Percentiles rank a stretch among this genome's conserved stretches.
Conservation (phyloP, 148 eudicot species). For the Camellia lanceoleosa region DNA sequence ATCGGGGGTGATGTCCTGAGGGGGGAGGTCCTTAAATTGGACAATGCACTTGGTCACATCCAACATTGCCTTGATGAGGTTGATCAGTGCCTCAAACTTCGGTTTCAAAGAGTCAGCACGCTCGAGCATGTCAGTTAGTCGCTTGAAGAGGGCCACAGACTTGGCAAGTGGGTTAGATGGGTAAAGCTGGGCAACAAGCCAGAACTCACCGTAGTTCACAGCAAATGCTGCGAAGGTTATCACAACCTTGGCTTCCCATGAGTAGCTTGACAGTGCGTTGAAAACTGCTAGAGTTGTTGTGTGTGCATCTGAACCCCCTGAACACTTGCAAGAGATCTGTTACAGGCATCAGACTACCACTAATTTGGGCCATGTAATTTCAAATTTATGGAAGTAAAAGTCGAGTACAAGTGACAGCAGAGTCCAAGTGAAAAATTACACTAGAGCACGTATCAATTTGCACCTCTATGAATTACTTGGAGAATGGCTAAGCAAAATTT, state of each 20-base stretch:
- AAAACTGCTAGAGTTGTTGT: slow-evolving; percentile 51
- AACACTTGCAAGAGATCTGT: slow-evolving; percentile 68
- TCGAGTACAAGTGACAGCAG: too few relatives aligned
- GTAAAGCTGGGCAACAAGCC: slow-evolving; percentile 71
- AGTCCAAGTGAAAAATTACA: too few relatives aligned
- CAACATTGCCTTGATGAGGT: slow-evolving; percentile 47
- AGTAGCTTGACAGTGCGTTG: slow-evolving; percentile 51
- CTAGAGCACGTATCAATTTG: too few relatives aligned
- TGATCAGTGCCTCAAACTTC: slow-evolving; percentile 50
- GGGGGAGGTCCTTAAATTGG: slow-evolving; percentile 62
- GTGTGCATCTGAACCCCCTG: slow-evolving; percentile 56
- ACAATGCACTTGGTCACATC: slow-evolving; percentile 67
- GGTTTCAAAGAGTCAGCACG: slow-evolving; percentile 41
- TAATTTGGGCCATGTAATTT: too few relatives aligned
- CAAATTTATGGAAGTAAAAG: too few relatives aligned
- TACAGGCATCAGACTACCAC: not conserved
- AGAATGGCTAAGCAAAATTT: too few relatives aligned
- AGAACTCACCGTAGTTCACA: slow-evolving; percentile 71
- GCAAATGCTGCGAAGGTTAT: slow-evolving; percentile 70
- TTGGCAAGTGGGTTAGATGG: slow-evolving; percentile 62
- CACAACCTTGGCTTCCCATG: slow-evolving; percentile 83
- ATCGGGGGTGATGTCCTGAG: slow-evolving; percentile 44
- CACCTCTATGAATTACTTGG: too few relatives aligned
- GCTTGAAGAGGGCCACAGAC: slow-evolving; percentile 62
- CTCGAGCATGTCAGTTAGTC: slow-evolving; percentile 53